A percentile compares a stretch with the other conserved stretches of the same genome.
phyloP scores from a whole-genome alignment of 2,329 filamentous ascomycete genomes.

The Amesomyces nigricolor region DNA sequence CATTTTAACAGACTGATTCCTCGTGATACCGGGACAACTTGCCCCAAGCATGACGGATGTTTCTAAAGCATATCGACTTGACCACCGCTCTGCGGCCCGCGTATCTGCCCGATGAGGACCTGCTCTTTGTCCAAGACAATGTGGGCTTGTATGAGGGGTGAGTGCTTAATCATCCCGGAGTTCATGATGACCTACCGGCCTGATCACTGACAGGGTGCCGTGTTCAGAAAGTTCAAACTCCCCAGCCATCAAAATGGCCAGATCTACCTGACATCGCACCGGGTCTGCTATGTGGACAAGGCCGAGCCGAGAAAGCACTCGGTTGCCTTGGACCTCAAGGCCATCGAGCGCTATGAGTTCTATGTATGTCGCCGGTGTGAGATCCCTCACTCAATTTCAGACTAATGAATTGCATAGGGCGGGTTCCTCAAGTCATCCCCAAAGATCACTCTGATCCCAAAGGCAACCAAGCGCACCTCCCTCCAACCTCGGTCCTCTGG shows the following conservation, averaged over 20 bases:
- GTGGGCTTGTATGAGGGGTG: constrained; percentile 97
- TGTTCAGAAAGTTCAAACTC: constrained; percentile 82
- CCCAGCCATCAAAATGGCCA: constrained; percentile 91
- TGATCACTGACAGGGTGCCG: neutral
- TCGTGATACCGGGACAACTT: constrained; percentile 23
- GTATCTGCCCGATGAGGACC: constrained; percentile 85
- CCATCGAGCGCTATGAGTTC: constrained; percentile 85
- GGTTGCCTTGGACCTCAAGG: constrained; percentile 78
- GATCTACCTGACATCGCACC: constrained; percentile 92
- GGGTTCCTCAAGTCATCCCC: constrained; percentile 92
- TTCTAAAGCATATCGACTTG: constrained; percentile 90
- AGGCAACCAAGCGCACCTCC: constrained; percentile 63
- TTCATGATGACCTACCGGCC: neutral
- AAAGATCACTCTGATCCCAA: constrained; percentile 85
- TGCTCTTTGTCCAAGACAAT: constrained; percentile 95
- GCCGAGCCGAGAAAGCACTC: constrained; percentile 79
- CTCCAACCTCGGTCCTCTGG: constrained; percentile 50
- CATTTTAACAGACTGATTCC: neutral
- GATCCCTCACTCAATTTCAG: no score
- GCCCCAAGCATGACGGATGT: constrained; percentile 68
- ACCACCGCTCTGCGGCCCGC: constrained; percentile 93
- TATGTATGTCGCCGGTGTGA: constrained; percentile 50
- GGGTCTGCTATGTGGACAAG: constrained; percentile 91
- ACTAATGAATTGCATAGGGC: constrained; percentile 45
- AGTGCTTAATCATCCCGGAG: constrained; percentile 33